phyloP scores from a whole-genome alignment of 2,329 filamentous ascomycete species.

The Paecilomyces dactylethromorphus region DNA sequence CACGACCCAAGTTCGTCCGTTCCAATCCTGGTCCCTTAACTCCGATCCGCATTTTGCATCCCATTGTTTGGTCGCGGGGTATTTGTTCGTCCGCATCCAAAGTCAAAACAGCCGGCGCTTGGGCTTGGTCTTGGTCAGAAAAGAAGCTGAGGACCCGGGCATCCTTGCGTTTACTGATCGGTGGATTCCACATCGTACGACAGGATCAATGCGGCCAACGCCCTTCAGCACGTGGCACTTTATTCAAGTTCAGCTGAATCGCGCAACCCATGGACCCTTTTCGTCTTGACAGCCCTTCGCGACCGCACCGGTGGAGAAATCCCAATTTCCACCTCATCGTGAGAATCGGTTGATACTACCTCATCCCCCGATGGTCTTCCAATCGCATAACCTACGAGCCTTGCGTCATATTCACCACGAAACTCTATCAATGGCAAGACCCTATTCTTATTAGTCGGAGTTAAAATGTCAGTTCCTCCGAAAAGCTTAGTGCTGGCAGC shows the following conservation, averaged over 20 bases:
- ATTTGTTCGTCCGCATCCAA: not conserved
- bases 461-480: too few species aligned
- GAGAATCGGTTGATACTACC: not conserved
- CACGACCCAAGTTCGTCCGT: too few species aligned
- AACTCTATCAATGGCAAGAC: not conserved
- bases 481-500: too few species aligned
- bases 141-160: not conserved
- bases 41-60: too few species aligned
- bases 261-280: not conserved
- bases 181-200: not conserved
- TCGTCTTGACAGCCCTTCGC: too few species aligned
- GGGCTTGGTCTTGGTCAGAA: too few species aligned
- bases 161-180: too few species aligned
- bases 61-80: not conserved
- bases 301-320: not conserved
- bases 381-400: not conserved
- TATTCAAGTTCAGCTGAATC: not conserved
- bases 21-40: too few species aligned
- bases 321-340: not conserved
- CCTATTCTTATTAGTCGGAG: too few species aligned
- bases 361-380: not conserved
- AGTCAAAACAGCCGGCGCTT: not conserved
- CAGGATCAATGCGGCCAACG: not conserved
- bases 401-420: not conserved
- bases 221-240: not conserved